Conservation (phyloP, 148 eudicot species). For the Chenopodium suecicum region DNA sequence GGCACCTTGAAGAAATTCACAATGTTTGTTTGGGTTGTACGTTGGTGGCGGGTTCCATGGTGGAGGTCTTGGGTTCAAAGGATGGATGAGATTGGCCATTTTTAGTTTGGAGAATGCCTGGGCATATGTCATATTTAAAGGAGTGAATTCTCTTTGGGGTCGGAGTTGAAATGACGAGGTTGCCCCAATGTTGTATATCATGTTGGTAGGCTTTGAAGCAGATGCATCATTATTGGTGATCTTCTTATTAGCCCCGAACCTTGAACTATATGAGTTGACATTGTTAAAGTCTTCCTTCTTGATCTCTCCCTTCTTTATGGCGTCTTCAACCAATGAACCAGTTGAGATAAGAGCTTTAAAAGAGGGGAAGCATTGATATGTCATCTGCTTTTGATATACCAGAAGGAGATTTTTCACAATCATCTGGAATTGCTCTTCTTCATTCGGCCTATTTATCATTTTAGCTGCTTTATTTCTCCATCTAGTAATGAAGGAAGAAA, state of each 20-base stretch:
- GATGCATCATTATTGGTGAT: too few relatives aligned
- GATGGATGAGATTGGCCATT: too few relatives aligned
- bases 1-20: too few relatives aligned
- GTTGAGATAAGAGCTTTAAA: not conserved
- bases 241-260: not conserved
- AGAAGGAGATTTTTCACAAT: not conserved
- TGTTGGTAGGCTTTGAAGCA: not conserved
- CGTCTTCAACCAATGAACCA: not conserved
- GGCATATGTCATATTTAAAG: too few relatives aligned
- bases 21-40: not conserved
- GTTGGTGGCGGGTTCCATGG: not conserved
- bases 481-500: not conserved
- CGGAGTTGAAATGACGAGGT: not conserved
- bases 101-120: too few relatives aligned
- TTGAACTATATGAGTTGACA: too few relatives aligned
- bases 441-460: not conserved
- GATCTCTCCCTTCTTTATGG: not conserved
- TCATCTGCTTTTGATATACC: not conserved
- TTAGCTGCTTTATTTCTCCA: not conserved
- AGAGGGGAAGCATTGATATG: not conserved
- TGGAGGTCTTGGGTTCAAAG: too few relatives aligned
- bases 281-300: not conserved
- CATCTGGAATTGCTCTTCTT: constrained; percentile 1
- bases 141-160: not conserved
- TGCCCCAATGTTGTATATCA: not conserved